Percentiles rank a stretch among this genome's conserved stretches.
phyloP scores from a whole-genome alignment of 2,329 filamentous ascomycete genomes.

The Hypomyces perniciosus region DNA sequence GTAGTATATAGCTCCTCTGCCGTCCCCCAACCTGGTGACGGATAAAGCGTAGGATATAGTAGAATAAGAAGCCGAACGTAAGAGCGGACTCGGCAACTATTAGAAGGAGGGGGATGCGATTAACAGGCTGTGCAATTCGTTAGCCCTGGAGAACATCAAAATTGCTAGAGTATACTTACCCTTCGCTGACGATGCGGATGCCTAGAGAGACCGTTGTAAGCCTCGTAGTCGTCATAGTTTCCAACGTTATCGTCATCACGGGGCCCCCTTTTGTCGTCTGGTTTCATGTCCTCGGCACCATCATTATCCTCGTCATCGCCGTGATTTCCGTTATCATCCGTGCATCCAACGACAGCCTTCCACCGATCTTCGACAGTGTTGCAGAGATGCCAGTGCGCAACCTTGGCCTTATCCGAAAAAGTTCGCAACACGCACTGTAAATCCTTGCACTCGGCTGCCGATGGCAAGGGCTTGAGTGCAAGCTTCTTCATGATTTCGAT shows the following conservation, averaged over 20 bases:
- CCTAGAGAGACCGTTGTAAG: neutral
- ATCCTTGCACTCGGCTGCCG: neutral
- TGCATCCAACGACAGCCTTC: constrained; percentile 4
- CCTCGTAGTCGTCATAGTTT: constrained; percentile 4
- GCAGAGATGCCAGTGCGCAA: constrained; percentile 3
- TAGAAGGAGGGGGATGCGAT: constrained; percentile 3
- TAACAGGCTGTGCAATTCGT: neutral
- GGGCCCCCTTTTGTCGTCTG: neutral
- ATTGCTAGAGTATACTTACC: neutral
- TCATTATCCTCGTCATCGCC: neutral
- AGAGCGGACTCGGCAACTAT: constrained; percentile 3
- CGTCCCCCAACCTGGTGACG: constrained; percentile 3
- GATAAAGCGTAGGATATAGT: constrained; percentile 5
- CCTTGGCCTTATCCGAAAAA: constrained; percentile 5
- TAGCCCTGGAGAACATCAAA: neutral
- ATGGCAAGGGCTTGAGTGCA: neutral
- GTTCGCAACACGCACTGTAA: neutral
- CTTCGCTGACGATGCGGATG: neutral
- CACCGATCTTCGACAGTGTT: constrained; percentile 10
- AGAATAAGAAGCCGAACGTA: constrained; percentile 10
- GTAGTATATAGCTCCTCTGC: neutral
- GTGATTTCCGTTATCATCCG: neutral
- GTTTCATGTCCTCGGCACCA: neutral
- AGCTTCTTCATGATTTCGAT: constrained; percentile 1
- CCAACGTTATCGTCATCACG: neutral